Evolutionary conservation across 73 alveolate genomes (phyloP), one percentile per base, ranked within the genome.

Genomic region (Paramecium sexaurelia): DNA sequence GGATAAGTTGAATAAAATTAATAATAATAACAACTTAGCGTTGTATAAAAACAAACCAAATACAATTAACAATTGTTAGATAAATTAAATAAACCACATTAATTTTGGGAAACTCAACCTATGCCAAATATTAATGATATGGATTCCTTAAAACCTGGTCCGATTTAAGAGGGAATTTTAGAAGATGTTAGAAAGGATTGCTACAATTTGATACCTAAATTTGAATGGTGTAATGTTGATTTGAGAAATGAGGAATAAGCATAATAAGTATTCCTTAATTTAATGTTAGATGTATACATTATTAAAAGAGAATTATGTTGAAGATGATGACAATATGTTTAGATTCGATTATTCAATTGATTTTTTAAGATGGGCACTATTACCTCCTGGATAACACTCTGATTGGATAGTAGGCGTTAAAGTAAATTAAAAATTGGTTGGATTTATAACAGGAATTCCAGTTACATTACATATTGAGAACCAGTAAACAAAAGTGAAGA

Each of bases 391-490:
- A 27, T 92, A 90, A 93, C 24, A 91, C 45, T 87, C 94, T 69
- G 98, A 96, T 55, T 97, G 99, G 99, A 73, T 93, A 68, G 55
- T 97, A 33, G 99, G 99, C 1, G 99, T 98, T 8, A 90, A 97
- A 66, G 97, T 94, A 35, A 37, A 94, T 71, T 95, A 98, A 75
- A 97, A 97, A 94, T 94, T 99, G 93, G 97, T 97, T 33, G 99
- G 99, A 55, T 97, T 98, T 85, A 97, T 99, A 69, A 94, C 99
- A 1, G 99, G 99, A 27, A 96, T 99, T 78, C 99, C 99, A 29
- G 97, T 96, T 66, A 95, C 97, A 55, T 69, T 96, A 71, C 82
- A 56, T 71, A 97, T 94, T 29, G 85, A 68, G 83, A 35, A 67
- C 10, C 36, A 84, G 68, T 93, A 94, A 55, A 92, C 96, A 24